phyloP scores from a whole-genome alignment of 208 protist genomes.

The Angomonas deanei region DNA sequence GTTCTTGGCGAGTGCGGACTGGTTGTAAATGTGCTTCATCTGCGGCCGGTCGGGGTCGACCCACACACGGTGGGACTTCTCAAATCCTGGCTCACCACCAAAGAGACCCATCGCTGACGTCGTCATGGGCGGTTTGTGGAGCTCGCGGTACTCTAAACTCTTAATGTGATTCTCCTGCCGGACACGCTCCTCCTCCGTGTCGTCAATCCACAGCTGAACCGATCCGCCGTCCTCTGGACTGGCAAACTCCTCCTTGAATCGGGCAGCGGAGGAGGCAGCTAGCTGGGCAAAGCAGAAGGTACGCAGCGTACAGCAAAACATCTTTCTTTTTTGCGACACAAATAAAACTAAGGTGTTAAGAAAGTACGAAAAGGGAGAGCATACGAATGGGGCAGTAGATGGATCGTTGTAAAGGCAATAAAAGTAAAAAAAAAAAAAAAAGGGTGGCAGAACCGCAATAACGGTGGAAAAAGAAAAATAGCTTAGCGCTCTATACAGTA shows the following conservation, averaged over 20 bases:
- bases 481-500: too few species aligned
- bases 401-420: too few species aligned
- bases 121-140: conserved; percentile 77
- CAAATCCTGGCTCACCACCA: conserved; percentile 87
- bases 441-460: too few species aligned
- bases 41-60: conserved; percentile 88
- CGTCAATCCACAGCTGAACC: conserved; percentile 70
- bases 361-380: conserved; percentile 4
- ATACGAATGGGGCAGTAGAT: too few species aligned
- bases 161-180: conserved; percentile 43
- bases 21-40: conserved; percentile 88
- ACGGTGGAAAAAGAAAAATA: background rate
- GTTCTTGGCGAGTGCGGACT: conserved; percentile 79
- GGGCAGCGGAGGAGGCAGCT: conserved; percentile 20
- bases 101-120: conserved; percentile 84
- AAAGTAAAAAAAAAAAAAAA: background rate
- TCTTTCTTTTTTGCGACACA: background rate
- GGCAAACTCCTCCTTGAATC: conserved; percentile 15
- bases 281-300: conserved; percentile 26
- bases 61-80: conserved; percentile 87
- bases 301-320: conserved; percentile 28
- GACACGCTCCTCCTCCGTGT: conserved; percentile 31
- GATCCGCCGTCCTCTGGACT: background rate
- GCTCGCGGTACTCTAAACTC: conserved; percentile 75
- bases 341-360: background rate